Conservation (phyloP, 495 filamentous ascomycete species). For the Mytilinidion resinicola region DNA sequence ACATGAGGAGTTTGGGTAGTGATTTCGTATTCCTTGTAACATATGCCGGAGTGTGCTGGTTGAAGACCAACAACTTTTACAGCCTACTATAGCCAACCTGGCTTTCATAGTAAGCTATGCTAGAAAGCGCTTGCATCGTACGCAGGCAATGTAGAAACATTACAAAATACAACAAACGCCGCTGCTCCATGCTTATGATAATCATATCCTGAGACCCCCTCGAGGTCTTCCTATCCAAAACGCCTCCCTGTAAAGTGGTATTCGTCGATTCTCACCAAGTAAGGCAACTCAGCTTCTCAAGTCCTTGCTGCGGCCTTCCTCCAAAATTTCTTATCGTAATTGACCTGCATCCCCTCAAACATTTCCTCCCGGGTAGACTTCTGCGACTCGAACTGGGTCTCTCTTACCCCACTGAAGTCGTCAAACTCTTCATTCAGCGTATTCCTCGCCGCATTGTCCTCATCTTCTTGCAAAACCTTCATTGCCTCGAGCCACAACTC, state of each 20-base stretch:
- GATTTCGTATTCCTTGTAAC: no score
- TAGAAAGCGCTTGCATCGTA: no score
- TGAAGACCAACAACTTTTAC: no score
- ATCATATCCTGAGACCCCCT: no score
- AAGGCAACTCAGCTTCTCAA: background rate
- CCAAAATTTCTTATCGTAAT: slow-evolving; percentile 35
- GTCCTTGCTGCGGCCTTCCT: slow-evolving; percentile 13
- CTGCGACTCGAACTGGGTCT: background rate
- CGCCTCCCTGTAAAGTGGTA: slow-evolving; percentile 8
- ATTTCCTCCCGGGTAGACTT: background rate
- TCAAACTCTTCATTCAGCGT: background rate
- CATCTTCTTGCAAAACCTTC: slow-evolving; percentile 32
- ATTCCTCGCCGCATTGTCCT: slow-evolving; percentile 16
- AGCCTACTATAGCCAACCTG: no score
- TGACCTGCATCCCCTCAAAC: slow-evolving; percentile 30
- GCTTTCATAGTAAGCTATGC: no score
- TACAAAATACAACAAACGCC: background rate
- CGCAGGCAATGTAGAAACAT: background rate
- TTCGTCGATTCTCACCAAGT: background rate
- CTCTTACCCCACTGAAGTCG: background rate
- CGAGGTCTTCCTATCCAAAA: slow-evolving; percentile 3
- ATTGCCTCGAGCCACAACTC: slow-evolving; percentile 29
- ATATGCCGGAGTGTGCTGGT: no score
- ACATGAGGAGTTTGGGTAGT: no score
- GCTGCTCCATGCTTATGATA: no score